Conservation (phyloP, 805 yeast genomes). For the Candida boidinii region DNA sequence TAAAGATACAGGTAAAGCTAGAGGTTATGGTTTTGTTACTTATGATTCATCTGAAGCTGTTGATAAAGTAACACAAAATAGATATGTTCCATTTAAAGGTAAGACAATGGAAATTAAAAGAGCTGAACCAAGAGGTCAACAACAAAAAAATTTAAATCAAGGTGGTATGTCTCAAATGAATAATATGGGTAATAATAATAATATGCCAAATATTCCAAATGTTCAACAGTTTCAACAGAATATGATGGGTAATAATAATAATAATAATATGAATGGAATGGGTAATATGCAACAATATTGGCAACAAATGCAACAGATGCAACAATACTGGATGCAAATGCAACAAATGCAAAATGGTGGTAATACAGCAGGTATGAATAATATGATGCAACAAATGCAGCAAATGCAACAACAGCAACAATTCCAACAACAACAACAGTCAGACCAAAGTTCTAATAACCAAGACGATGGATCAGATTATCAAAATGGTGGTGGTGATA, state of each 20-base stretch:
- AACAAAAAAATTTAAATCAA: slow-evolving; percentile 30
- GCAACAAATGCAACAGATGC: slow-evolving; percentile 47
- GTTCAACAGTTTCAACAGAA: slow-evolving; percentile 21
- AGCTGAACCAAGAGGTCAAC: slow-evolving; percentile 76
- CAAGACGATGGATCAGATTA: background rate
- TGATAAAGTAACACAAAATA: slow-evolving; percentile 75
- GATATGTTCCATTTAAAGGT: slow-evolving; percentile 78
- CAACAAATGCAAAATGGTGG: slow-evolving; percentile 41
- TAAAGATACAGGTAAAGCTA: slow-evolving; percentile 91
- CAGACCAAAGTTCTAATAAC: background rate
- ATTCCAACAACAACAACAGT: slow-evolving; percentile 3
- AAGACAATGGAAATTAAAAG: slow-evolving; percentile 77
- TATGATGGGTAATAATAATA: slow-evolving; percentile 23
- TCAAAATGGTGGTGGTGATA: background rate
- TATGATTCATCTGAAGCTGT: slow-evolving; percentile 93
- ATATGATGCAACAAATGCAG: slow-evolving; percentile 25
- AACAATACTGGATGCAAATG: slow-evolving; percentile 51
- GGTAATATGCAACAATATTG: slow-evolving; percentile 46
- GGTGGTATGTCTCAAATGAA: slow-evolving; percentile 7
- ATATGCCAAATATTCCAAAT: slow-evolving; percentile 16
- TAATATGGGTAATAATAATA: slow-evolving; percentile 4
- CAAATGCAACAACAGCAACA: slow-evolving; percentile 15
- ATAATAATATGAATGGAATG: slow-evolving; percentile 6
- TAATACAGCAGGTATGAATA: slow-evolving; percentile 17
- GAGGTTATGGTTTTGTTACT: slow-evolving; percentile 96